A percentile compares a stretch with the other conserved stretches of the same genome.
Evolutionary conservation across 2,329 filamentous ascomycete genomes (phyloP).

Genomic region (Xylaria sp.): DNA sequence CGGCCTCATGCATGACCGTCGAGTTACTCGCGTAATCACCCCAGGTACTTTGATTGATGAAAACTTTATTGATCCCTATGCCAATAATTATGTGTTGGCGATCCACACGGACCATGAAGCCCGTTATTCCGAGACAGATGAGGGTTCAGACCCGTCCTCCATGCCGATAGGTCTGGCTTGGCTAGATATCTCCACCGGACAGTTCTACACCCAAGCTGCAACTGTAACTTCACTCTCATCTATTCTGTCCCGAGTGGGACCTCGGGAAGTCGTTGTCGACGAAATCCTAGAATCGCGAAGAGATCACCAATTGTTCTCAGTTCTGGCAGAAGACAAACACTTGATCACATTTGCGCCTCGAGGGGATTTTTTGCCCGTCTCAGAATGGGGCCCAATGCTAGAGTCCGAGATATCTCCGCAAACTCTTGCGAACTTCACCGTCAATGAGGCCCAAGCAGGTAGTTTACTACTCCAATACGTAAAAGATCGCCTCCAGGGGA

Average conservation of each 20-base stretch:
- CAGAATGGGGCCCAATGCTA: constrained; percentile 80
- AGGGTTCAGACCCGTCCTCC: constrained; percentile 31
- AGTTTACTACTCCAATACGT: constrained; percentile 88
- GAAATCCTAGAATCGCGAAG: constrained; percentile 67
- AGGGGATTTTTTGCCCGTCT: constrained; percentile 59
- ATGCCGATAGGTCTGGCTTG: constrained; percentile 78
- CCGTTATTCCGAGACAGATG: constrained; percentile 41
- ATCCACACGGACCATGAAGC: constrained; percentile 66
- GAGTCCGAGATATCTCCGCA: constrained; percentile 74
- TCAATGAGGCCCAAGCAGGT: constrained; percentile 79
- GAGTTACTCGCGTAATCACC: constrained; percentile 87
- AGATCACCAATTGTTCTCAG: constrained; percentile 70
- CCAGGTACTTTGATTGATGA: constrained; percentile 97
- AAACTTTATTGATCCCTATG: constrained; percentile 93
- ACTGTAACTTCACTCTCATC: constrained; percentile 79
- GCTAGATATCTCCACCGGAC: constrained; percentile 94
- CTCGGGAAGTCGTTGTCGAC: constrained; percentile 86
- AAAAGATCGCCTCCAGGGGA: constrained; percentile 78
- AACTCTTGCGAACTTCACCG: constrained; percentile 67
- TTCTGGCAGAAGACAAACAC: constrained; percentile 80
- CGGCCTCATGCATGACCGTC: constrained; percentile 84
- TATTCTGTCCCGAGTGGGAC: constrained; percentile 82
- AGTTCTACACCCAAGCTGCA: constrained; percentile 87
- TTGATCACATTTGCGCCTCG: constrained; percentile 77
- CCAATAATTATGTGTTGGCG: constrained; percentile 91